Conservation (phyloP, 2,329 filamentous ascomycete genomes). For the Purpureocillium lavendulum region DNA sequence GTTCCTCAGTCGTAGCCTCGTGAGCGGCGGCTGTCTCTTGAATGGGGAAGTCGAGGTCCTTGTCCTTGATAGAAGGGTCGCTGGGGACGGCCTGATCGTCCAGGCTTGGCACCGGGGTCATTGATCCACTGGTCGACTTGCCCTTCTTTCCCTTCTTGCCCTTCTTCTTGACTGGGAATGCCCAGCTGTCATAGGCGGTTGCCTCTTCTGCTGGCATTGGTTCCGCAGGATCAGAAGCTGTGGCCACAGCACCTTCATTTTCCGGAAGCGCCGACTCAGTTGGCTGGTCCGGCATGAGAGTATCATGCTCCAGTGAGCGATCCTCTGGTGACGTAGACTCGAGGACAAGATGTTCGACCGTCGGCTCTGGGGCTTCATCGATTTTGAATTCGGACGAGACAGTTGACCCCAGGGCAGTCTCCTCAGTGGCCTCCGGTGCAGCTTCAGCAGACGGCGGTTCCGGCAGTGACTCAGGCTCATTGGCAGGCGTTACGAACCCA, state of each 20-base stretch:
- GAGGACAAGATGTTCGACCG: neutral
- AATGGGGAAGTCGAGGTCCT: too few relatives aligned
- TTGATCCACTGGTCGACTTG: slow-evolving; percentile 16
- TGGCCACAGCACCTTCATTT: too few relatives aligned
- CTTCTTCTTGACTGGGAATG: slow-evolving; percentile 32
- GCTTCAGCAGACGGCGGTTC: neutral
- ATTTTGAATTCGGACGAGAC: too few relatives aligned
- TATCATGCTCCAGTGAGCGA: too few relatives aligned
- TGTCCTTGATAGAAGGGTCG: too few relatives aligned
- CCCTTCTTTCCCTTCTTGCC: slow-evolving; percentile 22
- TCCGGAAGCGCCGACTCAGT: too few relatives aligned
- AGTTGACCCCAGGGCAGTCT: too few relatives aligned
- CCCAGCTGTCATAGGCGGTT: slow-evolving; percentile 14
- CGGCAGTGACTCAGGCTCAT: neutral
- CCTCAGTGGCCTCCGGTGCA: neutral
- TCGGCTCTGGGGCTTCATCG: neutral
- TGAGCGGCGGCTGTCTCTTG: too few relatives aligned
- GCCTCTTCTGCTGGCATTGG: slow-evolving; percentile 4
- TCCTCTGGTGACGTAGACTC: too few relatives aligned
- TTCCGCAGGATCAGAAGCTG: neutral
- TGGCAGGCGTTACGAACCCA: neutral
- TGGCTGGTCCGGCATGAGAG: too few relatives aligned
- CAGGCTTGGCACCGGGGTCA: slow-evolving; percentile 2
- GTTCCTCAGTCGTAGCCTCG: too few relatives aligned
- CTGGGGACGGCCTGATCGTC: neutral